Conservation (phyloP, 345 rosid species). For the Rhodomyrtus tomentosa region DNA sequence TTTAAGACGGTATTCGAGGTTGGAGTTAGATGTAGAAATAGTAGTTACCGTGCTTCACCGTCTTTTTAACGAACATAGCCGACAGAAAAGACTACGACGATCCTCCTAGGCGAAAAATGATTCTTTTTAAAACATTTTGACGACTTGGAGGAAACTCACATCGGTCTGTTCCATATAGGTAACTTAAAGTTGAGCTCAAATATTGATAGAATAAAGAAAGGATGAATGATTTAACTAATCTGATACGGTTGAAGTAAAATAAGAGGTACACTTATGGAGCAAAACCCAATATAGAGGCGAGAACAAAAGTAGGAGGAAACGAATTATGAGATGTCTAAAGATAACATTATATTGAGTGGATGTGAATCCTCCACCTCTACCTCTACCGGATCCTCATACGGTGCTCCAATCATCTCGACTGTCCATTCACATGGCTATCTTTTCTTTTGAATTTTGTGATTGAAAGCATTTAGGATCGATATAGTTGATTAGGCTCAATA, state of each 20-base stretch:
- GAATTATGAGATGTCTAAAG: not conserved
- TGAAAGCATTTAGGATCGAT: not conserved
- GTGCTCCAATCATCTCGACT: not conserved
- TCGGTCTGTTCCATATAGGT: not conserved
- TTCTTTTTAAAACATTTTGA: not conserved
- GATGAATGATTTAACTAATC: not conserved
- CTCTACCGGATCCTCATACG: not conserved
- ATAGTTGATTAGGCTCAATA: not conserved
- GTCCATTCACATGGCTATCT: not conserved
- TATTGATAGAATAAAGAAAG: not conserved
- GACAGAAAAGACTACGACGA: not conserved
- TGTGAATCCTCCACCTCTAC: not conserved
- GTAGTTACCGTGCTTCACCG: not conserved
- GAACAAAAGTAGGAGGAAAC: not conserved
- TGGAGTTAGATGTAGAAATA: not conserved
- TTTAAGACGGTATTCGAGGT: not conserved
- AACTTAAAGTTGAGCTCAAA: not conserved
- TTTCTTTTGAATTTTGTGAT: not conserved
- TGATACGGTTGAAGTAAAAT: not conserved
- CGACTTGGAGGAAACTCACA: not conserved
- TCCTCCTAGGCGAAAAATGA: not conserved
- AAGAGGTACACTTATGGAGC: not conserved
- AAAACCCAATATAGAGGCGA: not conserved
- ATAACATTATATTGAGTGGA: not conserved
- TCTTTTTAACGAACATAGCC: not conserved